Evolutionary conservation across 495 filamentous ascomycete species (phyloP), one percentile per base, ranked within the genome.

Genomic region (Aspergillus bertholletiae): DNA sequence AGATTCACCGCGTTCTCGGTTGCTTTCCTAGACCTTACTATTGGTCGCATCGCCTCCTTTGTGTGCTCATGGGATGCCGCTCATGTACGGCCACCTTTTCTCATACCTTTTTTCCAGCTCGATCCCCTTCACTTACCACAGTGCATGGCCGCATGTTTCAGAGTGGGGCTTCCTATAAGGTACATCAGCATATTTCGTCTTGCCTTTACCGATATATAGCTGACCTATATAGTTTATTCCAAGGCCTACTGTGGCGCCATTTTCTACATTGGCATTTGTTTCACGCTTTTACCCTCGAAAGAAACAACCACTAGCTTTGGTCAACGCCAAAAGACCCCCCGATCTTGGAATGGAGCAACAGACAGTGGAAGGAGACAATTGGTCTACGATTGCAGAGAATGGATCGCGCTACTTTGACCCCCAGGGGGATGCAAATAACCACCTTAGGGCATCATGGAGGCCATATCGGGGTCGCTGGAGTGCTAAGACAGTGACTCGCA

Each of bases 391-490:
- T 39, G 15, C 51, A 9, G 45, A 57, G 7, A 18, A 40, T 47
- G 41, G 30, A 26, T 18, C 21, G 8, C 23, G 34, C 8, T 28
- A 27, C 24, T 40, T 13, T n/a, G 30, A 39, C 2, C 20, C 46
- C 21, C 43, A 44, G 11, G 30, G 18, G 41, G 30, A 21, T 20
- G 20, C 26, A 11, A 7, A 20, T 23, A 23, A 46, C 26, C 23
- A 39, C 13, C 8, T 45, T 1, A 57, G 24, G 6, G 15, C 49
- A 7, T 48, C 48, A 30, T 63, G 61, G 61, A 57, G 61, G 23
- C 61, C 61, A 1, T 59, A 63, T 41, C 28, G 40, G 13, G 56
- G 51, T 32, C 61, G 61, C 23, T 63, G 61, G 61, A 52, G 47
- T 24, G 27, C 51, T 20, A 63, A 57, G 21, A 39, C 27, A 15